Base-by-base conservation (phyloP, 768 basidiomycete species). In the Amyloporia xantha region DNA sequence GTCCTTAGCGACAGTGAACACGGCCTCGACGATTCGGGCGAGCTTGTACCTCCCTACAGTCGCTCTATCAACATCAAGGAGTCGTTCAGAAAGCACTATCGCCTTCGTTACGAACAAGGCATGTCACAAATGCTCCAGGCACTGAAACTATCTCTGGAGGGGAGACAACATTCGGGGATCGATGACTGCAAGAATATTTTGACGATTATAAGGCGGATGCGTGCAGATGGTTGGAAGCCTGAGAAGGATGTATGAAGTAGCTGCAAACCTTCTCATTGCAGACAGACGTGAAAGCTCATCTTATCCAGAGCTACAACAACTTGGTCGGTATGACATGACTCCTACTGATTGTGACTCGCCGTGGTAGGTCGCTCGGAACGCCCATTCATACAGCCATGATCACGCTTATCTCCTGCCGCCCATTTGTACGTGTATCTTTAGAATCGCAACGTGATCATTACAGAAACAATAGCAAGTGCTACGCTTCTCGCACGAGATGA, bases 101-200 rank as follows among this genome's bases (percentile, higher is more conserved):
- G 48, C 2, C 43, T 50, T 15, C 51, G 52, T 11, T 40, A 52
- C 30, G 36, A 58, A 25, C 52, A 49, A 28, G 60, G 54, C 19
- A 62, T 65, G 63, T 41, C 47, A 10, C 50, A 44, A 19, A 65
- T 65, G 63, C 56, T 63, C 19, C 44, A 42, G 10, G 41, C 51
- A 38, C 53, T 60, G 49, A 41, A 50, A 23, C 50, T 65, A 43
- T 44, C 53, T 25, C 47, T 63, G 25, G 62, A 58, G 50, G 62
- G 62, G 12, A 58, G 61, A 35, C 60, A 65, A 28, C 63, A 65
- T 26, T 62, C 62, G 21, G 63, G 63, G 2, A 65, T 65, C 27
- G 63, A 65, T 43, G 63, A 65, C 50, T 65, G 63, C 51, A 59
- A 41, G 51, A 65, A 65, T 45, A 62, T 65, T 46, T 36, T 62